Evolutionary conservation across 495 filamentous ascomycete species (phyloP), one percentile per base, ranked within the genome.

Genomic region (Aeminium ludgeri): DNA sequence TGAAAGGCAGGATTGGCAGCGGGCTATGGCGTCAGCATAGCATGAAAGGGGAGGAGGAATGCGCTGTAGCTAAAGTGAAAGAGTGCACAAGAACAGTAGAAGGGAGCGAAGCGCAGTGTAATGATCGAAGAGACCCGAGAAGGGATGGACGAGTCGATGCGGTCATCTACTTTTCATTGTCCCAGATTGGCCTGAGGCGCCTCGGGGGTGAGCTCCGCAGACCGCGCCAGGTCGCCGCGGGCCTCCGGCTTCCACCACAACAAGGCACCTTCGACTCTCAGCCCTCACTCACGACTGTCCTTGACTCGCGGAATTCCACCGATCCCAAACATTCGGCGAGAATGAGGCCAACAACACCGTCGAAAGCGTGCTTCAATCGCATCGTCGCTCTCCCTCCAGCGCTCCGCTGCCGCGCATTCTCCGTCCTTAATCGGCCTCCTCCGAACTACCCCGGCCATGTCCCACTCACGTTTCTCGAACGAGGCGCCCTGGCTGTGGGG

Each of bases 371-470:
- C 31, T 12, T 40, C 38, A 6, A 12, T 16, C 38, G 25, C 38
- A 25, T 40, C 27, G 42, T 50, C 30, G 37, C 33, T 28, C 48
- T 51, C 18, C 48, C 48, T 4, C 10, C 38, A 12, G 23, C 43
- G 10, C 34, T 51, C 20, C 33, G 48, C 32, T 8, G 3, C 8
- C 43, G 59, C 41, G 43, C 59, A 11, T 91, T 89, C 67, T 85
- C 83, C 28, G 68, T 78, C 42, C 72, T 86, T 48, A 77, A 78
- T 57, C 79, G 86, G 11, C 87, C 86, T 25, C 71, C 55, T 25
- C 80, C 82, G 27, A 82, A 78, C 49, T 97, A 97, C 67, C 75
- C 81, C 0, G 82, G 82, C 55, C 91, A 99, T 72, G 71, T 96
- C 17, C 91, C 91, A 17, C 78, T 96, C 44, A 87, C 77, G 10